Base-by-base conservation (phyloP, 345 rosid species). In the Cardamine resedifolia region DNA sequence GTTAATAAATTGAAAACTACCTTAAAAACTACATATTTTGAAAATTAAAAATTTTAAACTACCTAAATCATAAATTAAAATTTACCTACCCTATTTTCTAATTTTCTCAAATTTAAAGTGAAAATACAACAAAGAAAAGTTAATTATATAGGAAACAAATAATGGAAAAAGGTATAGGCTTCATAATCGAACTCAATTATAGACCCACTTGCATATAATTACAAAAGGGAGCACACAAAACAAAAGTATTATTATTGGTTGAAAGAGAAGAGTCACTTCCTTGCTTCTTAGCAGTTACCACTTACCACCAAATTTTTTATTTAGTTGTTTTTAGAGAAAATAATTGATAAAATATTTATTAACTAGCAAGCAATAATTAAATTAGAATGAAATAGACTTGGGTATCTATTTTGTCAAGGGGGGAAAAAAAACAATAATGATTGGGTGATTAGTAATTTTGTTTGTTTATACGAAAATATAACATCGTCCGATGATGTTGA, bases 191-290 rank as follows among this genome's bases (percentile, higher is more conserved):
- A 55, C 77, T 64, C 65, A 73, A 73, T 73, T 73, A 73, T 73
- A 64, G 65, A 64, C 57, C 77, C 77, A 73, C 71, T 73, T 73
- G 77, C 71, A 64, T 47, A 73, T 73, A 73, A 64, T 45, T 73
- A 64, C 77, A 64, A 73, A 63, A 23, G 61, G 41, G 59, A 12
- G 20, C 51, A 71, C 68, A 60, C 67, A 60, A 70, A 71, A 61
- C 68, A 50, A 71, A 38, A 71, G 61, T 62, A 31, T 61, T 60
- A 51, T 71, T 71, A 61, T 61, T 71, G 67, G 68, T 60, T 49
- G 75, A 71, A 60, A 59, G 74, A 48, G 67, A 48, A 70, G 34
- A 70, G 50, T 70, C 58, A 70, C 31, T 59, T 49, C 41, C 39
- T 49, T 59, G 41, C 67, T n/a, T n/a, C 41, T 39, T 45, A n/a